Base-by-base conservation (phyloP, 2,329 filamentous ascomycete genomes). In the Stachybotrys elegans region DNA sequence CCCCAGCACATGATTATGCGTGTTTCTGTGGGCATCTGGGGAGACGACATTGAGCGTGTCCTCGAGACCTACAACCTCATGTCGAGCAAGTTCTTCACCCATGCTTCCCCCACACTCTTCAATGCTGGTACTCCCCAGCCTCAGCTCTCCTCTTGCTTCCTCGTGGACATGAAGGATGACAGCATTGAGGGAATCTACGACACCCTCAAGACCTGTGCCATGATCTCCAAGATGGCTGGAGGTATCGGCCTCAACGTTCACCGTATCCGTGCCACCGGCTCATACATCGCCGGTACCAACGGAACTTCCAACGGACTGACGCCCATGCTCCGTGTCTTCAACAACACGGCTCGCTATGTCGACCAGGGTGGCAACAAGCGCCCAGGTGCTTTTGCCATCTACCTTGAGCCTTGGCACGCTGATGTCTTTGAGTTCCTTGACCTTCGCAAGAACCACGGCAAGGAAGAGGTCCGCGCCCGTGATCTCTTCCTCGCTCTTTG, bases 1-100 rank as follows among this genome's bases (percentile, higher is more conserved):
- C 93, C 93, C 36, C 93, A 98, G 71, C 93, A 98, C 74, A 93
- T 98, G 90, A 92, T 98, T 59, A 98, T 98, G 93, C 89, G 93
- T 79, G 93, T 98, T 43, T 82, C 93, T 56, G 92, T 98, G 46
- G 93, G 93, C 46, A 95, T 98, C 57, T 94, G 95, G 75, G 91
- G 91, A 48, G 88, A 95, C 51, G 81, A 97, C 60, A 86, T 98
- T 48, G 93, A 97, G 73, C 88, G 85, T 61, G 92, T 89, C 51
- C 83, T 97, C 43, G 90, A 98, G 79, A 97, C 93, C 34, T 98
- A 98, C 77, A 92, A 97, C 72, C 81, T 94, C 69, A 96, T 98
- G 91, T 98, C 93, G 23, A 90, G 84, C 75, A 97, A 97, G 71
- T 92, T 87, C 75, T 98, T 98, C 72, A 98, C 93, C 44, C 93